Conservation (phyloP, 1,139 yeast genomes). For the Blastobotrys raffinosifermentans region DNA sequence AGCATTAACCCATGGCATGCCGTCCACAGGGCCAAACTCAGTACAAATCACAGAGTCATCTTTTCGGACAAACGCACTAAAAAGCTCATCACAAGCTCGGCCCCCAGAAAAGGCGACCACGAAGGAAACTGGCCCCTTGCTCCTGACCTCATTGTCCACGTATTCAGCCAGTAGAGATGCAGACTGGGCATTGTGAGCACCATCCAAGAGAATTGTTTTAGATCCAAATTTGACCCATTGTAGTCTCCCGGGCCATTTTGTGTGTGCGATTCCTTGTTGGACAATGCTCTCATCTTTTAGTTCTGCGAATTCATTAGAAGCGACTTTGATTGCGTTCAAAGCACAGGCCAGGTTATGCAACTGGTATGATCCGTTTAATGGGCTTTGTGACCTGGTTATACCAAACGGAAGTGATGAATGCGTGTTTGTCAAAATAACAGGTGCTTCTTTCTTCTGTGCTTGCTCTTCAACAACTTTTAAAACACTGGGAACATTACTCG, state of each 20-base stretch:
- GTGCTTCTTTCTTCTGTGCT: conserved; percentile 13
- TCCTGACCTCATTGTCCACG: conserved; percentile 29
- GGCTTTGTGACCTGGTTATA: conserved; percentile 36
- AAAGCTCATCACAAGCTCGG: conserved; percentile 50
- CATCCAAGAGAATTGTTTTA: conserved; percentile 70
- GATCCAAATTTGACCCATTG: conserved; percentile 44
- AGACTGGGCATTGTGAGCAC: conserved; percentile 89
- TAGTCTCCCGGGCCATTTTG: conserved; percentile 39
- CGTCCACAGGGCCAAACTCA: conserved; percentile 61
- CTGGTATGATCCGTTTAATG: conserved; percentile 70
- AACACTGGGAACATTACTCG: conserved; percentile 51
- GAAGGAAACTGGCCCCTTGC: conserved; percentile 45
- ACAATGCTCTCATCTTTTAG: conserved; percentile 31
- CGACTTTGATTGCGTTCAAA: conserved; percentile 45
- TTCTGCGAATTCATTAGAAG: conserved; percentile 16
- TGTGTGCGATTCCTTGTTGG: conserved; percentile 43
- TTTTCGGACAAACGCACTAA: conserved; percentile 45
- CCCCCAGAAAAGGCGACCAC: conserved; percentile 74
- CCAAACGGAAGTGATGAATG: conserved; percentile 9
- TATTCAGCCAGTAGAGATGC: conserved; percentile 58
- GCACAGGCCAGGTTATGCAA: conserved; percentile 65
- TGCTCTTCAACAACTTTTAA: conserved; percentile 36
- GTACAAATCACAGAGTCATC: conserved; percentile 59
- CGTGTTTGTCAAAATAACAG: conserved; percentile 12
- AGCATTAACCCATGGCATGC: conserved; percentile 87